Evolutionary conservation across 257 asterid genomes (phyloP).

Genomic region (Phtheirospermum japonicum): DNA sequence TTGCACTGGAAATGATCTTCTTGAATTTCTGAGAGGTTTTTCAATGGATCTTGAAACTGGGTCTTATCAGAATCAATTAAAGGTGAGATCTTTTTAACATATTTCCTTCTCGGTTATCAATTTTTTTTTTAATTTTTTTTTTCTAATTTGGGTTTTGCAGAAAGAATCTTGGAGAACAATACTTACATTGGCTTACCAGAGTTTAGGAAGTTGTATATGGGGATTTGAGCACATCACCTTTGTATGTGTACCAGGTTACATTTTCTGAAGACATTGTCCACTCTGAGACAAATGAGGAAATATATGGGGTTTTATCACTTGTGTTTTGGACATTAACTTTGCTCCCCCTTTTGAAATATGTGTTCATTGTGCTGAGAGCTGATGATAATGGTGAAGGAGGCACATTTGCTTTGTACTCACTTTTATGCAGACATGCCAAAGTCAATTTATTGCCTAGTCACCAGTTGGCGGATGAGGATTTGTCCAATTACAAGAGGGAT

Average conservation of each 20-base stretch:
- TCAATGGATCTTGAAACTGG: conserved; percentile 75
- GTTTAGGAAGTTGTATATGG: conserved; percentile 93
- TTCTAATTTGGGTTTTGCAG: conserved; percentile 39
- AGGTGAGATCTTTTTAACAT: conserved; percentile 40
- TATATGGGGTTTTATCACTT: conserved; percentile 82
- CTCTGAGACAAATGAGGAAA: conserved; percentile 81
- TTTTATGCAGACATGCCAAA: conserved; percentile 74
- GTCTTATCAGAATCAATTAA: conserved; percentile 44
- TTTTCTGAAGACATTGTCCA: conserved; percentile 82
- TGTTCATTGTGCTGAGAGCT: conserved; percentile 80
- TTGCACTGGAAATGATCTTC: conserved; percentile 40
- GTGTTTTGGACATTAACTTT: conserved; percentile 87
- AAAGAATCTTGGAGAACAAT: conserved; percentile 73
- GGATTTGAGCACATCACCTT: conserved; percentile 86
- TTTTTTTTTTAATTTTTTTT: neutral
- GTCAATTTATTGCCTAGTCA: conserved; percentile 72
- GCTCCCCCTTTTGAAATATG: conserved; percentile 80
- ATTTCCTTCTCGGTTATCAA: neutral
- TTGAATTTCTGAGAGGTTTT: conserved; percentile 40
- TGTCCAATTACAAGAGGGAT: conserved; percentile 62
- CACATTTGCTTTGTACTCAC: conserved; percentile 85
- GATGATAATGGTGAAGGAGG: conserved; percentile 98
- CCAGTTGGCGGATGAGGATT: conserved; percentile 74
- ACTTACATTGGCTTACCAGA: conserved; percentile 77
- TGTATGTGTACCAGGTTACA: conserved; percentile 81